Evolutionary conservation across 139 green algal genomes (phyloP).

Genomic region (Penium margaritaceum): DNA sequence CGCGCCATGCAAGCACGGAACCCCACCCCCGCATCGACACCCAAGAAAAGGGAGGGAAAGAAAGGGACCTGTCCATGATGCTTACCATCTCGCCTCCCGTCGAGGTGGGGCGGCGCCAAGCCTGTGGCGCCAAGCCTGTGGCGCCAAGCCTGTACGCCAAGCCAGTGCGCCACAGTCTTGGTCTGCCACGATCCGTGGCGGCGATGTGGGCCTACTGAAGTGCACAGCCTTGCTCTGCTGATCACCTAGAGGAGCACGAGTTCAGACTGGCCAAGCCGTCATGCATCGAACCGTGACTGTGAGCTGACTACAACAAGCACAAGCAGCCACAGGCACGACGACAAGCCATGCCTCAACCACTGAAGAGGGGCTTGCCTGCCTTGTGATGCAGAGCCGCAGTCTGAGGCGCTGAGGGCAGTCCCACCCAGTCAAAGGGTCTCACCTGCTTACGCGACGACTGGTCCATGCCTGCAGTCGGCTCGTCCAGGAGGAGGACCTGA

Average conservation of each 20-base stretch:
- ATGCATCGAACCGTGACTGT: too few relatives aligned
- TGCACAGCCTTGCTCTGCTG: too few relatives aligned
- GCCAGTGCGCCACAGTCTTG: too few relatives aligned
- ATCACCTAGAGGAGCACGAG: too few relatives aligned
- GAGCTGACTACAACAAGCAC: neutral
- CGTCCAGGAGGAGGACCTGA: slow-evolving; percentile 55
- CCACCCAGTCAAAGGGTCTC: neutral
- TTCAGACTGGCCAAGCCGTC: too few relatives aligned
- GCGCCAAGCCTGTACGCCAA: neutral
- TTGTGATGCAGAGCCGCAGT: too few relatives aligned
- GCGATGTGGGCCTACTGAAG: too few relatives aligned
- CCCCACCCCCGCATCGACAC: too few relatives aligned
- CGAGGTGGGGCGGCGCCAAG: neutral
- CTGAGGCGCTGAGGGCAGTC: neutral
- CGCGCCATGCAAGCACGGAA: too few relatives aligned
- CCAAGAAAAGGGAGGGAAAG: neutral
- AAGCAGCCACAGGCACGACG: neutral
- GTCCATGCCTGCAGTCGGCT: slow-evolving; percentile 78
- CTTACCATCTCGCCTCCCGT: neutral
- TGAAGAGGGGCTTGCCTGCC: too few relatives aligned
- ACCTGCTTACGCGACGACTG: slow-evolving; percentile 45
- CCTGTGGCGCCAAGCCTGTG: neutral
- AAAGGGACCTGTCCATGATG: neutral
- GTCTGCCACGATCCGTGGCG: too few relatives aligned
- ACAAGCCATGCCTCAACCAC: too few relatives aligned